These are phyloP conservation scores for Colletotrichum sublineola DNA, from an alignment of 2,329 filamentous ascomycete genomes.

Conservation along the genomic window DNA sequence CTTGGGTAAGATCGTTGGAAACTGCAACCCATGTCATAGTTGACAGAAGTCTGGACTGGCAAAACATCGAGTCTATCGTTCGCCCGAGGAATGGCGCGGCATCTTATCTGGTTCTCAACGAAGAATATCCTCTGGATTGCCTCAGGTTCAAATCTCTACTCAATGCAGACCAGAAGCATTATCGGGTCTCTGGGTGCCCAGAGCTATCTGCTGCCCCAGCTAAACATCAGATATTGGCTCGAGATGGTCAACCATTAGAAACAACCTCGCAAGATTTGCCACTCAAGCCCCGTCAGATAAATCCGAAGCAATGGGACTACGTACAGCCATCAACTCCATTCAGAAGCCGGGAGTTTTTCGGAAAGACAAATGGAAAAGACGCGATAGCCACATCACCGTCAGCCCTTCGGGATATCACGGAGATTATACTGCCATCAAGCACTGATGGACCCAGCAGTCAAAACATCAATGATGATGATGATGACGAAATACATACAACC, in stretches of 20 bases:
- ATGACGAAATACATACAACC: not conserved
- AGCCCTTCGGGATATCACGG: slow-evolving; percentile 14
- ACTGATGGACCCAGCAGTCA: not conserved
- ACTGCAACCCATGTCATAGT: slow-evolving; percentile 83
- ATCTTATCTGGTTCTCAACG: slow-evolving; percentile 70
- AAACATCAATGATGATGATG: no score
- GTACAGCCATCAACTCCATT: slow-evolving; percentile 55
- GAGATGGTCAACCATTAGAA: not conserved
- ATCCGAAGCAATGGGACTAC: slow-evolving; percentile 55
- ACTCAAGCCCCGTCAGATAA: slow-evolving; percentile 61
- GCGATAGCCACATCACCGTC: not conserved
- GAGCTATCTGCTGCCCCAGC: slow-evolving; percentile 23
- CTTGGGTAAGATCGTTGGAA: slow-evolving; percentile 72
- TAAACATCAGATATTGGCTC: slow-evolving; percentile 50
- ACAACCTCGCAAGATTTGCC: slow-evolving; percentile 49
- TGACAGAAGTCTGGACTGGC: slow-evolving; percentile 76
- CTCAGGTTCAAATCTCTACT: slow-evolving; percentile 70
- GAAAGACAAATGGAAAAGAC: slow-evolving; percentile 34
- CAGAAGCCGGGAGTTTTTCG: slow-evolving; percentile 51
- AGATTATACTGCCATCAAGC: not conserved
- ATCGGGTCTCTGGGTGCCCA: slow-evolving; percentile 67
- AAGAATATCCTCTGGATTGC: slow-evolving; percentile 78
- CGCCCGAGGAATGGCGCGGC: slow-evolving; percentile 49
- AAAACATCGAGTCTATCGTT: slow-evolving; percentile 72
- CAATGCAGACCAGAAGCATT: slow-evolving; percentile 70